Conservation (phyloP, 305 asterid genomes). For the Solanum aculeatissimum region DNA sequence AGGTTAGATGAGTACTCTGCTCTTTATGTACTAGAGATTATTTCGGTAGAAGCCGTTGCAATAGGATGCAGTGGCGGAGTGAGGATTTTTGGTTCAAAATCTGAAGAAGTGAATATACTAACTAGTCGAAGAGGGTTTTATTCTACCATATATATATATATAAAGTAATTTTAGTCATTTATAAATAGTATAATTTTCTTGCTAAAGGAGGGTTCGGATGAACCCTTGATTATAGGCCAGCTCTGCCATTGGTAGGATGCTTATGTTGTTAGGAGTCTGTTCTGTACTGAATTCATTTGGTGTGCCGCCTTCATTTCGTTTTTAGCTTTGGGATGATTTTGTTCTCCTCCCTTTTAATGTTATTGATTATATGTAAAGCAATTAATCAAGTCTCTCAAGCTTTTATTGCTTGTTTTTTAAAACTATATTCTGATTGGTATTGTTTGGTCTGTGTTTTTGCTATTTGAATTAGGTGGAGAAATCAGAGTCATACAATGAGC, state of each 20-base stretch:
- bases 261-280: background rate
- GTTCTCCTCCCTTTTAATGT: background rate
- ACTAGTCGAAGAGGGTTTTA: no score
- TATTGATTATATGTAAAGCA: background rate
- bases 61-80: no score
- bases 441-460: background rate
- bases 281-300: background rate
- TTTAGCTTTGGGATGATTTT: background rate
- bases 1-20: background rate
- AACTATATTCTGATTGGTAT: background rate
- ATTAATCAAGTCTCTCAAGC: background rate
- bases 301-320: background rate
- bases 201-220: no score
- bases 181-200: no score
- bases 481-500: slow-evolving; percentile 62
- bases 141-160: no score
- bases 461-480: slow-evolving; percentile 54
- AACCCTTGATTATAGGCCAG: no score
- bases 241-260: background rate
- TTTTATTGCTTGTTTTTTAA: background rate
- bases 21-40: background rate
- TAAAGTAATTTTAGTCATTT: no score
- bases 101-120: no score
- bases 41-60: no score
- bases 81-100: no score